A percentile compares a stretch with the other conserved stretches of the same genome.
Evolutionary conservation across 2,329 filamentous ascomycete species (phyloP).

Genomic region (Colletotrichum sp.): DNA sequence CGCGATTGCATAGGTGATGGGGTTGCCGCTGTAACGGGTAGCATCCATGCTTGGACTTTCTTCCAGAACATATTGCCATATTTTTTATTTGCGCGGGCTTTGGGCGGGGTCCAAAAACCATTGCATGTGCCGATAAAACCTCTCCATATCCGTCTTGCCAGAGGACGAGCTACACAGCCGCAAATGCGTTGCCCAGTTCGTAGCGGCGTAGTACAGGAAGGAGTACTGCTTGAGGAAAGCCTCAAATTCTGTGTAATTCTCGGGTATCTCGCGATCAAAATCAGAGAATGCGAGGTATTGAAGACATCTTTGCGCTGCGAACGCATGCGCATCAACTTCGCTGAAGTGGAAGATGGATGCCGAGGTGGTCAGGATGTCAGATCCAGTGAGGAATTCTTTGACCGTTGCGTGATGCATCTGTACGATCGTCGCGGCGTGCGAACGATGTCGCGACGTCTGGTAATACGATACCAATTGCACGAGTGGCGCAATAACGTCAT

Average conservation of each 20-base stretch:
- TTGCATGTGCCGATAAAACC: accelerated
- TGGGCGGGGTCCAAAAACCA: not conserved
- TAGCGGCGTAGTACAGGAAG: accelerated
- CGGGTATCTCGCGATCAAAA: not conserved
- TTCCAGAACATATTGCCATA: no score
- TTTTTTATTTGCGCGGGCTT: no score
- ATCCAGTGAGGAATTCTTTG: accelerated
- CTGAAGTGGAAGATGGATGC: not conserved
- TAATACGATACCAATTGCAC: not conserved
- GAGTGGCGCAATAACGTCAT: not conserved
- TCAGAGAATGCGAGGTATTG: not conserved
- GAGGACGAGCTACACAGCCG: not conserved
- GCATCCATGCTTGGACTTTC: no score
- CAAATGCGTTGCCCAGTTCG: accelerated
- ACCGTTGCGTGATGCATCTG: not conserved
- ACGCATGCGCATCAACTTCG: not conserved
- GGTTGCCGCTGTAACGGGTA: accelerated
- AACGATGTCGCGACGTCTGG: not conserved
- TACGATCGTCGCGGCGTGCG: not conserved
- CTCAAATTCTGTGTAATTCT: accelerated
- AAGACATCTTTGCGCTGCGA: not conserved
- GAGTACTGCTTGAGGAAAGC: not conserved
- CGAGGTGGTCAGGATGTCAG: not conserved
- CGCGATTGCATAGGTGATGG: accelerated
- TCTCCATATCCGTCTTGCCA: accelerated